Evolutionary conservation across 176 grass and related monocot species (phyloP), one percentile per base, ranked within the genome.

Genomic region (Ananas comosus): DNA sequence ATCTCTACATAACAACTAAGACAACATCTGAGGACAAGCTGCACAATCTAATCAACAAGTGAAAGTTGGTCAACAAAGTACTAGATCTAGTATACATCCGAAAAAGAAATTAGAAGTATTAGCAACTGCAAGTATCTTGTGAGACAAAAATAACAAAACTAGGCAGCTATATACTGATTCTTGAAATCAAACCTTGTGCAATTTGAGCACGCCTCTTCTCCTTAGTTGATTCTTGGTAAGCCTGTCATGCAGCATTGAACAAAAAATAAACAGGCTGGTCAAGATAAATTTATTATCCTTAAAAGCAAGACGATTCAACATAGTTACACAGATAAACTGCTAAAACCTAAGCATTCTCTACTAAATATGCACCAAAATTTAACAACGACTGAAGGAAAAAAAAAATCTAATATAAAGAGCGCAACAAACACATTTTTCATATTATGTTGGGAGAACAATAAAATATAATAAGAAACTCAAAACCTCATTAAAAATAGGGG

Each of bases 221-320:
- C 82, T 99, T 99, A 56, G 92, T 96, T 64, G 89, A 99, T 75
- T 93, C 89, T 86, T 88, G 94, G 72, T 99, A 99, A 51, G 84
- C 89, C 94, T 99, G 77, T 80, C 49, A 72, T 22, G 16, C 21
- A 10, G 21, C 56, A 61, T 18, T 61, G 21, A 18, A 19, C 16
- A 61, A 19, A 18, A 42, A 50, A 33, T 17, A 9, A 14, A 10
- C 21, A 9, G 29, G 64, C 21, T 27, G 11, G 21, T 59, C 4
- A 76, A 51, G 42, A 67, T 68, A 69, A 59, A 10, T 49, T 16
- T 67, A 49, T 25, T 29, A 12, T 29, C 28, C 8, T 29, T 67
- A 67, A 16, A 8, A 67, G 13, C 16, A 28, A 47, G 2, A 67
- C 13, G 47, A 6, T 67, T 29, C 12, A 11, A 67, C 16, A 22